Percentiles rank a stretch among this genome's conserved stretches.
Conservation (phyloP, 2,329 filamentous ascomycete genomes). For the Colletotrichum truncatum region DNA sequence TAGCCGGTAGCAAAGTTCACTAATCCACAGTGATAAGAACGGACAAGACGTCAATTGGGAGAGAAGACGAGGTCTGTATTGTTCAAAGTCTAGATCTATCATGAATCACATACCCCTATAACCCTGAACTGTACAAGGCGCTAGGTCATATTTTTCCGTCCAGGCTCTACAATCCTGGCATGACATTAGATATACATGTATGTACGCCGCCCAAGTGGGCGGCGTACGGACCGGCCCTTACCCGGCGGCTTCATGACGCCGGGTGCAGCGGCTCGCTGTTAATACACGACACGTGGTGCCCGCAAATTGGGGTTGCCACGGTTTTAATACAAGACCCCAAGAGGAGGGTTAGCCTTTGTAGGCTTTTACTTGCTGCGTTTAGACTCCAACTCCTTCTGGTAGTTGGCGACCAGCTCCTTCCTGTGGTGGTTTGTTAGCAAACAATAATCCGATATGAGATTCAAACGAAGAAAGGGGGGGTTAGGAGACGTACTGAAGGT, state of each 20-base stretch:
- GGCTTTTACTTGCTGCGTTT: conserved; percentile 61
- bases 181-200: conserved; percentile 31
- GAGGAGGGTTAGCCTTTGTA: not conserved
- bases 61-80: conserved; percentile 28
- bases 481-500: conserved; percentile 80
- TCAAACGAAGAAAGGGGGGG: not conserved
- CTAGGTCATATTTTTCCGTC: conserved; percentile 6
- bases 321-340: not conserved
- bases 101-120: conserved; percentile 21
- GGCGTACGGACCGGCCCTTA: conserved; percentile 3
- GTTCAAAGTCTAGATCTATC: conserved; percentile 29
- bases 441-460: conserved; percentile 28
- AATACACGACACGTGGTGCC: conserved; percentile 25
- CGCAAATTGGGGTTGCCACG: conserved; percentile 6
- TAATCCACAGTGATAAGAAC: not conserved
- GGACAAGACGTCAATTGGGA: not conserved
- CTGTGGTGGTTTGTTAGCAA: conserved; percentile 46
- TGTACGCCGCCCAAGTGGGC: conserved; percentile 19
- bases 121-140: conserved; percentile 12
- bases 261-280: conserved; percentile 3
- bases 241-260: not conserved
- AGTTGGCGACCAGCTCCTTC: conserved; percentile 67
- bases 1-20: too few relatives aligned
- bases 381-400: conserved; percentile 66
- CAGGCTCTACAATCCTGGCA: conserved; percentile 9